A percentile compares a stretch with the other conserved stretches of the same genome.
phyloP scores from a whole-genome alignment of 2,329 filamentous ascomycete genomes.

The Sclerotinia subarctica region DNA sequence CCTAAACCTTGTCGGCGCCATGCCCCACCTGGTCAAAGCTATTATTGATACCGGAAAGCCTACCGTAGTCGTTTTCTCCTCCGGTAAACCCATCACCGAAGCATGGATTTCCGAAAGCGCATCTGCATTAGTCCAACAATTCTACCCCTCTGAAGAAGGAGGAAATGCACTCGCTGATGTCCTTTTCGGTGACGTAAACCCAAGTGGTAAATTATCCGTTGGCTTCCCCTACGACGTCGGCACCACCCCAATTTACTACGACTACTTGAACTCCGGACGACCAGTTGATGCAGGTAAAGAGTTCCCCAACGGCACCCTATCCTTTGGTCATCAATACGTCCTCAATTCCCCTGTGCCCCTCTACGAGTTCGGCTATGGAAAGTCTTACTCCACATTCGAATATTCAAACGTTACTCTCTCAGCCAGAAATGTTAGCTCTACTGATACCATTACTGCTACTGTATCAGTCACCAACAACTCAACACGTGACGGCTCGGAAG shows the following conservation, averaged over 20 bases:
- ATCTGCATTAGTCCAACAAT: conserved; percentile 67
- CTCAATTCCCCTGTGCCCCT: conserved; percentile 73
- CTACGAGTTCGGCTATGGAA: conserved; percentile 82
- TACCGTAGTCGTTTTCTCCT: conserved; percentile 79
- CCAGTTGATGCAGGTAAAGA: conserved; percentile 69
- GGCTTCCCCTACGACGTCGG: conserved; percentile 66
- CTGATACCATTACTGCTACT: conserved; percentile 51
- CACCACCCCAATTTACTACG: conserved; percentile 66
- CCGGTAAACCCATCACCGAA: conserved; percentile 73
- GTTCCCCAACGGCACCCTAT: conserved; percentile 70
- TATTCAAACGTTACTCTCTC: conserved; percentile 50
- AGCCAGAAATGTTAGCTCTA: conserved; percentile 37
- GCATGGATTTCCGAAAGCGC: conserved; percentile 67
- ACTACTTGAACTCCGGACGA: conserved; percentile 71
- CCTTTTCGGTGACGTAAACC: conserved; percentile 73
- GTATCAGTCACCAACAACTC: conserved; percentile 61
- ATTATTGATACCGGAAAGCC: conserved; percentile 67
- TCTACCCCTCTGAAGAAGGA: conserved; percentile 76
- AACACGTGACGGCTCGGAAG: conserved; percentile 46
- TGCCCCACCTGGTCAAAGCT: conserved; percentile 62
- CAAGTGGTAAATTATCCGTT: conserved; percentile 66
- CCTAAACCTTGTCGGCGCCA: conserved; percentile 67
- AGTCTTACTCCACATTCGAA: conserved; percentile 63
- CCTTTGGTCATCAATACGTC: conserved; percentile 85
- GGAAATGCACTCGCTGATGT: conserved; percentile 78